Percentiles rank a stretch among this genome's conserved stretches.
Conservation (phyloP, 1,284 basidiomycete genomes). For the Cutaneotrichosporon spelunceum region DNA sequence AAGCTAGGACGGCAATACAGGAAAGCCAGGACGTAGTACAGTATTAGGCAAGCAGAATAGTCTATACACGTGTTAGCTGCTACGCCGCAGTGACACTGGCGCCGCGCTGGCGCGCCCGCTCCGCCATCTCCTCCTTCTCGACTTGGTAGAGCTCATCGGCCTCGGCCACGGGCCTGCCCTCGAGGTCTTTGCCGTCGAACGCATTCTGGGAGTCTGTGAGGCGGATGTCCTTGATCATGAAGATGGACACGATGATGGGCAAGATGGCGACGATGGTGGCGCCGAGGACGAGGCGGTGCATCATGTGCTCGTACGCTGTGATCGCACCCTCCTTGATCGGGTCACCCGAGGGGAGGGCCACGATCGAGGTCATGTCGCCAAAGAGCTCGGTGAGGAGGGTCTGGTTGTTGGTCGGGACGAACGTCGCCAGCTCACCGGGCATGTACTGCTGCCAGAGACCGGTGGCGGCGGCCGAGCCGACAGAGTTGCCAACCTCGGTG, state of each 20-base stretch:
- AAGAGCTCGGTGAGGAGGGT: slow-evolving; percentile 53
- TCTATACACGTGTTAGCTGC: neutral
- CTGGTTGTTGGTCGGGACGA: slow-evolving; percentile 52
- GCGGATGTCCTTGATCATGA: slow-evolving; percentile 48
- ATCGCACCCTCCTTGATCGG: slow-evolving; percentile 62
- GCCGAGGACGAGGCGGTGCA: slow-evolving; percentile 47
- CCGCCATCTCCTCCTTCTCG: neutral
- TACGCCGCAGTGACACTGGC: neutral
- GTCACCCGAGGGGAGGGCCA: slow-evolving; percentile 55
- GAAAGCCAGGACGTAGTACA: too few relatives aligned
- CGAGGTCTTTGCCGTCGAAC: slow-evolving; percentile 47
- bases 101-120: neutral
- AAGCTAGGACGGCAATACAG: too few relatives aligned
- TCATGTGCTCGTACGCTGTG: slow-evolving; percentile 47
- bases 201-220: slow-evolving; percentile 55
- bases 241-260: slow-evolving; percentile 46
- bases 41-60: neutral
- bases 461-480: slow-evolving; percentile 54
- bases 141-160: neutral
- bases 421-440: slow-evolving; percentile 49
- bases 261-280: slow-evolving; percentile 47
- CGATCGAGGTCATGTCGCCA: slow-evolving; percentile 57
- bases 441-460: slow-evolving; percentile 37
- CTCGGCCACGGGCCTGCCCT: slow-evolving; percentile 31
- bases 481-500: slow-evolving; percentile 57